Percentiles rank a stretch among this genome's conserved stretches.
These are phyloP conservation scores for Puya raimondii DNA, from an alignment of 176 grass and related monocot species.

Conservation along the genomic window DNA sequence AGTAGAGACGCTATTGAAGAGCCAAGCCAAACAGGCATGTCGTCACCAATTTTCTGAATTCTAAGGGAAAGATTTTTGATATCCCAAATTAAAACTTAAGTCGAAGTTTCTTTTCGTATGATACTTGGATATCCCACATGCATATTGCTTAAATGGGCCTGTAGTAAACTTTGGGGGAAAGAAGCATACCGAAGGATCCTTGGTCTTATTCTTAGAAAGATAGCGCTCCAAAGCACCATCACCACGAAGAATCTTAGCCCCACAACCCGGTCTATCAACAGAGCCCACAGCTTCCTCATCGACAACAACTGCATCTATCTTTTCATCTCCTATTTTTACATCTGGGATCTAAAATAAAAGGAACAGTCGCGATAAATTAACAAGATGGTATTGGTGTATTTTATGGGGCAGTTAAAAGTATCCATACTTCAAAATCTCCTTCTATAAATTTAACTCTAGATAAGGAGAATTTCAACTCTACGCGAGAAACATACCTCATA, in stretches of 20 bases:
- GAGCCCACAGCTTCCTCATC: conserved; percentile 84
- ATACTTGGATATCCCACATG: no score
- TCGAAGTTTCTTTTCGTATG: no score
- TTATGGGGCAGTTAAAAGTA: no score
- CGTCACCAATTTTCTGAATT: no score
- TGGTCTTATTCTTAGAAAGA: conserved; percentile 43
- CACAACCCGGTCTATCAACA: conserved; percentile 54
- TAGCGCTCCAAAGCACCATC: conserved; percentile 68
- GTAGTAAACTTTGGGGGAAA: background rate
- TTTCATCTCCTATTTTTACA: conserved; percentile 61
- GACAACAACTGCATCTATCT: conserved; percentile 83
- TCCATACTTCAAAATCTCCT: background rate
- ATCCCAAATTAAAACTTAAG: no score
- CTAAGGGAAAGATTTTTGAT: no score
- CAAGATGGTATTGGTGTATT: background rate
- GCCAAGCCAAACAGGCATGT: no score
- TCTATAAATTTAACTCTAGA: conserved; percentile 4
- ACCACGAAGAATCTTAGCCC: conserved; percentile 81
- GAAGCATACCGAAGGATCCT: conserved; percentile 13
- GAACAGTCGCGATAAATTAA: conserved; percentile 7
- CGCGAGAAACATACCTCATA: conserved; percentile 58
- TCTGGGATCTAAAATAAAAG: conserved; percentile 70
- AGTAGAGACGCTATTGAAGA: no score
- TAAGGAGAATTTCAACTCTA: background rate
- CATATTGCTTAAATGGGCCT: background rate